A percentile compares a stretch with the other conserved stretches of the same genome.
Evolutionary conservation across 306 rosid species (phyloP).

Genomic region (Senna tora): DNA sequence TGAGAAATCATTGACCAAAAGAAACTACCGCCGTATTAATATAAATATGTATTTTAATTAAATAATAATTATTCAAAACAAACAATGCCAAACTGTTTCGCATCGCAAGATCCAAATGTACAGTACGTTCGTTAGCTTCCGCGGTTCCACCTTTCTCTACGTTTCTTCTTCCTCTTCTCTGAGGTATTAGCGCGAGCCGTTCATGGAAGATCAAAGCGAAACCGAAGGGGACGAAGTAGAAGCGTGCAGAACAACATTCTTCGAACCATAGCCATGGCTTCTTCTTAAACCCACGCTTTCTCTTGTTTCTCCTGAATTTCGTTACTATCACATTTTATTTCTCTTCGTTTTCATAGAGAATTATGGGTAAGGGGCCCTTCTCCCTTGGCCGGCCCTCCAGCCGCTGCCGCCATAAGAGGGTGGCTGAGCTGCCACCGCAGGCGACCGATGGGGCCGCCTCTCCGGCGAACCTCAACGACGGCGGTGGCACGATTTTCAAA

Average conservation of each 20-base stretch:
- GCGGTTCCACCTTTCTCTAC: neutral
- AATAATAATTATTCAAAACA: no score
- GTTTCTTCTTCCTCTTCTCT: neutral
- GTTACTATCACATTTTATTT: neutral
- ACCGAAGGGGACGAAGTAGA: slow-evolving; percentile 20
- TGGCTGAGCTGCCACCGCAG: neutral
- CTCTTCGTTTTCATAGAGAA: neutral
- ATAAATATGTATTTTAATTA: no score
- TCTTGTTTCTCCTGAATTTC: neutral
- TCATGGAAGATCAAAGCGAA: slow-evolving; percentile 42
- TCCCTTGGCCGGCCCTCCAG: slow-evolving; percentile 60
- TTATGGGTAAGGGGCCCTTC: slow-evolving; percentile 72
- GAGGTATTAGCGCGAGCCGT: neutral
- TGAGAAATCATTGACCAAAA: no score
- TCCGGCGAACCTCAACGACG: slow-evolving; percentile 8
- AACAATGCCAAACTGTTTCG: neutral
- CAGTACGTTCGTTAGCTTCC: neutral
- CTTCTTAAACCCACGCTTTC: neutral
- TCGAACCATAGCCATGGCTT: neutral
- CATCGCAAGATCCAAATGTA: neutral
- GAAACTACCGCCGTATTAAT: no score
- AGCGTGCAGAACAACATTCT: neutral
- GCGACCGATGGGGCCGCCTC: slow-evolving; percentile 4
- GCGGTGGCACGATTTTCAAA: slow-evolving; percentile 42
- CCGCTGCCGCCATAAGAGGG: slow-evolving; percentile 61